Conservation (phyloP, 139 green algal species). For the Auxenochlorella pyrenoidosa region DNA sequence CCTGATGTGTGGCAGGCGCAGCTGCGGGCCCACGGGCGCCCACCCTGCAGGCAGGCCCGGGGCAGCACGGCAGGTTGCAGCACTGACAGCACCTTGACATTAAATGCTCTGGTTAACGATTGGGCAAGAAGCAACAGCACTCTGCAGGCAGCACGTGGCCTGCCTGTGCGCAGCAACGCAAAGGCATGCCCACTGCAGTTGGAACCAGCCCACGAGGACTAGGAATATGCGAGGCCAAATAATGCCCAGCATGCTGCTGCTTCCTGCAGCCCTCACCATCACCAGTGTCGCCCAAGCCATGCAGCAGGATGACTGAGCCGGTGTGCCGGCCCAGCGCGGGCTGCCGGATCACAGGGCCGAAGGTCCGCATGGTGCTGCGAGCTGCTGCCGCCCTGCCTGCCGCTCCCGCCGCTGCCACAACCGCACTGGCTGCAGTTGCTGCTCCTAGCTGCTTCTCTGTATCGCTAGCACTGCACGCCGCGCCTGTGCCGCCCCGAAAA, state of each 20-base stretch:
- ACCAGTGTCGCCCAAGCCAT: slow-evolving; percentile 54
- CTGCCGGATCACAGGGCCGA: slow-evolving; percentile 23
- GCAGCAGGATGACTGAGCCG: slow-evolving; percentile 51
- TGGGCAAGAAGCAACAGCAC: too few relatives aligned
- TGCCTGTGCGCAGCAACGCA: too few relatives aligned
- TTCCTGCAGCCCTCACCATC: slow-evolving; percentile 1
- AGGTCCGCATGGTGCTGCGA: neutral
- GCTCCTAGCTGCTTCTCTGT: too few relatives aligned
- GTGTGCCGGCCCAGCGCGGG: slow-evolving; percentile 27
- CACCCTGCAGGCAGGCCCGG: slow-evolving; percentile 49
- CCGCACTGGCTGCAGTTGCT: too few relatives aligned
- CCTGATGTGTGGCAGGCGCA: slow-evolving; percentile 53
- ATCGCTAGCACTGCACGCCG: too few relatives aligned
- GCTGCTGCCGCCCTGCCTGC: too few relatives aligned
- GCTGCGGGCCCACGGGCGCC: slow-evolving; percentile 40
- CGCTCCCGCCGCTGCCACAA: too few relatives aligned
- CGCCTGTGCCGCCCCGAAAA: too few relatives aligned
- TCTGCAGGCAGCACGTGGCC: too few relatives aligned
- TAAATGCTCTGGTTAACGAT: too few relatives aligned
- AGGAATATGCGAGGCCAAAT: neutral
- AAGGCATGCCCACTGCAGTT: too few relatives aligned
- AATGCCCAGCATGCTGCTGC: neutral
- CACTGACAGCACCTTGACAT: neutral
- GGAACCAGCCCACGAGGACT: too few relatives aligned
- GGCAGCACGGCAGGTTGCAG: neutral